Evolutionary conservation across 2,329 filamentous ascomycete genomes (phyloP).

Genomic region (Knufia petricola): DNA sequence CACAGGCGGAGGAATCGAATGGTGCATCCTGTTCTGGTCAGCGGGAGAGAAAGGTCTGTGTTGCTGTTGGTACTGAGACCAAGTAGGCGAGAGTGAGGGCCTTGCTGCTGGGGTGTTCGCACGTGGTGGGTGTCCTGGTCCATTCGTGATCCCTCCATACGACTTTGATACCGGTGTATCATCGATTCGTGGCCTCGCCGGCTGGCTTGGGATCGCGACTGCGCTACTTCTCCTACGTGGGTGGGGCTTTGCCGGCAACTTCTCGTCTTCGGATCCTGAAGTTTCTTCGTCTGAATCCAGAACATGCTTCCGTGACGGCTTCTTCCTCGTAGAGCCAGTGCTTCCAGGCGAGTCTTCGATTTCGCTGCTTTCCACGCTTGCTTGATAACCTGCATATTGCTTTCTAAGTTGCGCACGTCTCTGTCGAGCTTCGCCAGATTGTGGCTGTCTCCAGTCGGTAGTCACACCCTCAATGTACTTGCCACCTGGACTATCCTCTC

Average conservation of each 20-base stretch:
- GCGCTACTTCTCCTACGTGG: conserved; percentile 7
- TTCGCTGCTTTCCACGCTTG: conserved; percentile 29
- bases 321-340: conserved; percentile 15
- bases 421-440: conserved; percentile 30
- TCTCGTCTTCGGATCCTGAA: conserved; percentile 14
- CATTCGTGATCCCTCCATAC: neutral
- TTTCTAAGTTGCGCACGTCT: conserved; percentile 26
- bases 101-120: neutral
- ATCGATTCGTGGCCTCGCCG: conserved; percentile 9
- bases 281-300: conserved; percentile 21
- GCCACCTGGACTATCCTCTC: conserved; percentile 21
- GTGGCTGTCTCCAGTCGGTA: conserved; percentile 29
- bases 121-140: neutral
- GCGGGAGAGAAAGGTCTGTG: conserved; percentile 14
- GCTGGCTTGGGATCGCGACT: conserved; percentile 10
- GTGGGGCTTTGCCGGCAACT: conserved; percentile 9
- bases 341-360: conserved; percentile 23
- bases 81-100: neutral
- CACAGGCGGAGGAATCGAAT: conserved; percentile 19
- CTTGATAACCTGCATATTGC: conserved; percentile 28
- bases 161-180: conserved; percentile 6
- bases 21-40: conserved; percentile 17
- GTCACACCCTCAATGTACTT: conserved; percentile 30
- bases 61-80: neutral
- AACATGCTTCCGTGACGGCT: conserved; percentile 15